Percentiles rank a stretch among this genome's conserved stretches.
Evolutionary conservation across 78 protist genomes (phyloP).

Genomic region (Diacronema lutheri): DNA sequence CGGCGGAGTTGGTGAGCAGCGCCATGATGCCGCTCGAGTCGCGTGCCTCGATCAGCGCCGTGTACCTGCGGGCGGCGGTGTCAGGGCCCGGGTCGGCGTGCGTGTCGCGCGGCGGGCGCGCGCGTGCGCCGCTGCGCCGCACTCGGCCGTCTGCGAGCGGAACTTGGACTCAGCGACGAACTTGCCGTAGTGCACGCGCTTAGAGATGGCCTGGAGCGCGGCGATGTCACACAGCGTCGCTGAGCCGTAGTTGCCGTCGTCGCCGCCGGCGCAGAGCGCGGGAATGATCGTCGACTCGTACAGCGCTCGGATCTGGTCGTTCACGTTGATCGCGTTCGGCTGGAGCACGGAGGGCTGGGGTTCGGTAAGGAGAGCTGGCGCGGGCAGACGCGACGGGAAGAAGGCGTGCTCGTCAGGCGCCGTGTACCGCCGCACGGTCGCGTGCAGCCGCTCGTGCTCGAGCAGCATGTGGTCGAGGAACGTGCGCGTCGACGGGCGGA

Average conservation of each 20-base stretch:
- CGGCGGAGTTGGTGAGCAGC: constrained; percentile 44
- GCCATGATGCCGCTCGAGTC: constrained; percentile 38
- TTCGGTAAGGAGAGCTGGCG: constrained; percentile 5
- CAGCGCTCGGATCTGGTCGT: neutral
- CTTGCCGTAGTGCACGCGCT: constrained; percentile 45
- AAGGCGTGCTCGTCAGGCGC: constrained; percentile 47
- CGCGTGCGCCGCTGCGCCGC: no score
- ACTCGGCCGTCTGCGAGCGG: neutral
- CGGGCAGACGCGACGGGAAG: neutral
- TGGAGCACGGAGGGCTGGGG: neutral
- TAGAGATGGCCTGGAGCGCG: constrained; percentile 40
- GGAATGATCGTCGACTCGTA: neutral
- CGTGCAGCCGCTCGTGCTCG: constrained; percentile 38
- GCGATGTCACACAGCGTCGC: constrained; percentile 29
- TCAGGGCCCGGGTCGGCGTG: neutral
- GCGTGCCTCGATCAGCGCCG: constrained; percentile 8
- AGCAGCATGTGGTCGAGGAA: constrained; percentile 39
- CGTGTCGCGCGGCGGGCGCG: neutral
- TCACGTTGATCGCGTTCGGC: constrained; percentile 22
- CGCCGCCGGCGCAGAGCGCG: constrained; percentile 1
- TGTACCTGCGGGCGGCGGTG: no score
- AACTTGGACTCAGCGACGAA: constrained; percentile 45
- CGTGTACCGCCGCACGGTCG: constrained; percentile 38
- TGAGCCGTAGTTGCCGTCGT: constrained; percentile 36
- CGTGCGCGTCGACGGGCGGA: neutral